These are phyloP conservation scores for Dryas octopetala DNA, from an alignment of 306 rosid genomes.

Conservation along the genomic window DNA sequence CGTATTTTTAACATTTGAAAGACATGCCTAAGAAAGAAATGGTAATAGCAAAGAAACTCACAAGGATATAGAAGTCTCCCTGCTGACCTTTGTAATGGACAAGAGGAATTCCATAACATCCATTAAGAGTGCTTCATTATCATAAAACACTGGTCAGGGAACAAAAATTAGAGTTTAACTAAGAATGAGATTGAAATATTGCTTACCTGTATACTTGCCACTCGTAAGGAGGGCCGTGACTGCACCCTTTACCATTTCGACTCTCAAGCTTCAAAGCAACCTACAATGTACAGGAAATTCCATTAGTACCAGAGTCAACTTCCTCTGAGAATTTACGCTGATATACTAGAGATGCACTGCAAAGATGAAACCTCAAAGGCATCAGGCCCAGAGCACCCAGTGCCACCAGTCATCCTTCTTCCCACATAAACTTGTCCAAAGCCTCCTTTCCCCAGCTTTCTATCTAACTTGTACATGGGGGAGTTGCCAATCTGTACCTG, in stretches of 20 bases:
- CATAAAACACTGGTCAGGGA: slow-evolving; percentile 22
- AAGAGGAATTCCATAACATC: slow-evolving; percentile 40
- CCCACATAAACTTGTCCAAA: slow-evolving; percentile 42
- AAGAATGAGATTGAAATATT: neutral
- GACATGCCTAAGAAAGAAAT: neutral
- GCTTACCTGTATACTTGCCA: slow-evolving; percentile 45
- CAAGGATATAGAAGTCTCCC: slow-evolving; percentile 40
- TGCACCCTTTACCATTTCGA: slow-evolving; percentile 38
- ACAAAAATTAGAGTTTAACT: slow-evolving; percentile 2
- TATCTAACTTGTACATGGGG: slow-evolving; percentile 34
- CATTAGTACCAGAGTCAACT: slow-evolving; percentile 12
- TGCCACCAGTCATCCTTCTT: slow-evolving; percentile 35
- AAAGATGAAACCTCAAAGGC: slow-evolving; percentile 33
- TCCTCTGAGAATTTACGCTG: neutral
- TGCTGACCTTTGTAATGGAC: slow-evolving; percentile 46
- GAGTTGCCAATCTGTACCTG: slow-evolving; percentile 40
- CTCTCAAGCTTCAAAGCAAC: slow-evolving; percentile 44
- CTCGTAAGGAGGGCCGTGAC: slow-evolving; percentile 41
- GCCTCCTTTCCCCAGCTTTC: slow-evolving; percentile 43
- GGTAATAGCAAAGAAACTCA: slow-evolving; percentile 23
- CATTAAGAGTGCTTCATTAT: slow-evolving; percentile 33
- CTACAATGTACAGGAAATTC: slow-evolving; percentile 20
- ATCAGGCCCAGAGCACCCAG: slow-evolving; percentile 28
- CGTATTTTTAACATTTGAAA: neutral
- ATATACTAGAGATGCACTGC: slow-evolving; percentile 1